Base-by-base conservation (phyloP, 352 stramenopile genomes). In the Pythium pyrilobum region DNA sequence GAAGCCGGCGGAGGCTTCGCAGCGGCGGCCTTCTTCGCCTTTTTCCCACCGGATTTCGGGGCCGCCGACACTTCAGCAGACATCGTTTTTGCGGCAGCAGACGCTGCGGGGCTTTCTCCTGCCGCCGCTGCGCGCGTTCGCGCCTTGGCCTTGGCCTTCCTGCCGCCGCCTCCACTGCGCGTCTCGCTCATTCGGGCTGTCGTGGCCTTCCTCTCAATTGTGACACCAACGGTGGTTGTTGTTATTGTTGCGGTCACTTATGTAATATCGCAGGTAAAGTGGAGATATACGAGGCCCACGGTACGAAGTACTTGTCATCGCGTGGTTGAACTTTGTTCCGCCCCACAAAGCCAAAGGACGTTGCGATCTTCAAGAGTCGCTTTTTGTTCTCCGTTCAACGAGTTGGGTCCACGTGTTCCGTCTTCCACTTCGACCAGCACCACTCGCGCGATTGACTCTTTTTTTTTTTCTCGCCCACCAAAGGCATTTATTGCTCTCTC, bases 281-380 rank as follows among this genome's bases (percentile, higher is more conserved):
- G 2, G 0, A 43, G 32, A 5, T 24, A 31, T 4, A 39, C 15
- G 45, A 31, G 51, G 8, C 1, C 10, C 0, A 38, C 24, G 5
- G 32, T 51, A 50, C 39, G 18, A 27, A n/a, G 2, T 2, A 50
- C 10, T 51, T 15, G 23, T 7, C 40, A 59, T 59, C 41, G 41
- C n/a, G 15, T 59, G 2, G 31, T 59, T 59, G 24, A 59, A 59
- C 33, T 48, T 32, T 27, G n/a, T 6, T 24, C 29, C 5, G 27
- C n/a, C n/a, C n/a, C n/a, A n/a, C n/a, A n/a, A n/a, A n/a, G n/a
- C n/a, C n/a, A n/a, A n/a, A n/a, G n/a, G n/a, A n/a, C n/a, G n/a
- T n/a, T 12, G 20, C 51, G 40, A 58, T 58, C 40, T 58, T 51
- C 38, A 57, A 50, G 31, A 49, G 50, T 31, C 50, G 33, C 29